These are phyloP conservation scores for Scleroderma bovista DNA, from an alignment of 768 basidiomycete genomes.

Conservation along the genomic window DNA sequence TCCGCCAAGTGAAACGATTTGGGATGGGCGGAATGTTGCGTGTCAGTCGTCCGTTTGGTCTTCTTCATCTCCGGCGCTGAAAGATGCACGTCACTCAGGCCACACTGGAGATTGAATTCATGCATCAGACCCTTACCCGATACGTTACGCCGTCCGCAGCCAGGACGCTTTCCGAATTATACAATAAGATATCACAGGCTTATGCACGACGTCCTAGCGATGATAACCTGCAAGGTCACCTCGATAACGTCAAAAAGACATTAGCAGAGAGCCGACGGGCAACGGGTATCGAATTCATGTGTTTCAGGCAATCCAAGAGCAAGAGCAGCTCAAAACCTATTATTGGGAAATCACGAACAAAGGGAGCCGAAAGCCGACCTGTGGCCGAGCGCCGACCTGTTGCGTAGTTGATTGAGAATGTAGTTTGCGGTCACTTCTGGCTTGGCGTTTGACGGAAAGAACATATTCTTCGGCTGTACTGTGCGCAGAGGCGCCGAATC, in stretches of 20 bases:
- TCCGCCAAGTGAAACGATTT: conserved; percentile 85
- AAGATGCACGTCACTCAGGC: conserved; percentile 50
- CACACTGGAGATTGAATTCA: conserved; percentile 97
- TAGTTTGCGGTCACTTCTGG: neutral
- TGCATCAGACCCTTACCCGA: conserved; percentile 90
- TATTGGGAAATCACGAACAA: conserved; percentile 13
- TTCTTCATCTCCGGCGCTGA: neutral
- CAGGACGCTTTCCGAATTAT: conserved; percentile 83
- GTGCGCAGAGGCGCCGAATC: no score
- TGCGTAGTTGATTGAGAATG: neutral
- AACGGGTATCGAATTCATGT: conserved; percentile 92
- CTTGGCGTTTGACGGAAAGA: neutral
- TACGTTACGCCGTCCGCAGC: conserved; percentile 81
- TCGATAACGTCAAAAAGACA: conserved; percentile 90
- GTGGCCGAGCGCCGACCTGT: conserved; percentile 16
- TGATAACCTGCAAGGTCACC: conserved; percentile 78
- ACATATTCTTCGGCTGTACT: no score
- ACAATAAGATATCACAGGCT: conserved; percentile 90
- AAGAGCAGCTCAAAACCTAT: conserved; percentile 17
- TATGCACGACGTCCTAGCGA: conserved; percentile 83
- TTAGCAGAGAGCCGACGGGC: conserved; percentile 82
- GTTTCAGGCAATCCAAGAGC: conserved; percentile 74
- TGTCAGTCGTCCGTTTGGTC: conserved; percentile 42
- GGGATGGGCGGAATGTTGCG: conserved; percentile 99
- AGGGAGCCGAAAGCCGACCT: conserved; percentile 15